Percentiles rank a stretch among this genome's conserved stretches.
phyloP scores from a whole-genome alignment of 129 eudicot species.

The Tanacetum coccineum region DNA sequence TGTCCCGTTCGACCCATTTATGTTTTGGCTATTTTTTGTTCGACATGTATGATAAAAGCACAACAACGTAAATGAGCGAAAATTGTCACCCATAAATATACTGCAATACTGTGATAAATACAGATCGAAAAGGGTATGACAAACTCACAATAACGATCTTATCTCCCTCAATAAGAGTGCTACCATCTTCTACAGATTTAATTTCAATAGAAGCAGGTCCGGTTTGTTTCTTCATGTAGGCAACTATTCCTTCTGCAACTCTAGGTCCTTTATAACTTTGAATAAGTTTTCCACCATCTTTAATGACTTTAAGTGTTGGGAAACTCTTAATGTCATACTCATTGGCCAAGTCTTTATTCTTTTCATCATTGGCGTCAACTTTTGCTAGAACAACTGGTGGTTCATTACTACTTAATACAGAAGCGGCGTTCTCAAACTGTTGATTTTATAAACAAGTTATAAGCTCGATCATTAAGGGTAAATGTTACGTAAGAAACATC shows the following conservation, averaged over 20 bases:
- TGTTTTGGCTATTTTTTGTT: too few relatives aligned
- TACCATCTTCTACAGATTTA: slow-evolving; percentile 59
- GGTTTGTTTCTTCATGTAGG: slow-evolving; percentile 64
- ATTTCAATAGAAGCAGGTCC: slow-evolving; percentile 77
- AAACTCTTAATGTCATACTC: slow-evolving; percentile 57
- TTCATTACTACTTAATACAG: slow-evolving; percentile 46
- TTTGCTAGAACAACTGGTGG: slow-evolving; percentile 69
- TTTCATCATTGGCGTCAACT: slow-evolving; percentile 75
- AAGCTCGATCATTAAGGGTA: slow-evolving; percentile 9
- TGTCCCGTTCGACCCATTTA: too few relatives aligned
- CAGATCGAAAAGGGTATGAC: slow-evolving; percentile 3
- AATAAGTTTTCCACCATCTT: too few relatives aligned
- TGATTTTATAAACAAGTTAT: slow-evolving; percentile 11
- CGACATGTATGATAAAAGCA: too few relatives aligned
- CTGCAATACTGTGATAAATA: too few relatives aligned
- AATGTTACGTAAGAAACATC: not conserved
- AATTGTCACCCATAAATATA: too few relatives aligned
- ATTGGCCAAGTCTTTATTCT: slow-evolving; percentile 59
- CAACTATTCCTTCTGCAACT: too few relatives aligned
- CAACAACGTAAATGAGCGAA: too few relatives aligned
- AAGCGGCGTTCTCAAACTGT: slow-evolving; percentile 83
- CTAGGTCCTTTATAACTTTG: too few relatives aligned
- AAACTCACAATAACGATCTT: slow-evolving; percentile 73
- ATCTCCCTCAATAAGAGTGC: slow-evolving; percentile 39
- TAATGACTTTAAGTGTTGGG: slow-evolving; percentile 79